Conservation (phyloP, 2,329 filamentous ascomycete species). For the Pestalotiopsis sp. region DNA sequence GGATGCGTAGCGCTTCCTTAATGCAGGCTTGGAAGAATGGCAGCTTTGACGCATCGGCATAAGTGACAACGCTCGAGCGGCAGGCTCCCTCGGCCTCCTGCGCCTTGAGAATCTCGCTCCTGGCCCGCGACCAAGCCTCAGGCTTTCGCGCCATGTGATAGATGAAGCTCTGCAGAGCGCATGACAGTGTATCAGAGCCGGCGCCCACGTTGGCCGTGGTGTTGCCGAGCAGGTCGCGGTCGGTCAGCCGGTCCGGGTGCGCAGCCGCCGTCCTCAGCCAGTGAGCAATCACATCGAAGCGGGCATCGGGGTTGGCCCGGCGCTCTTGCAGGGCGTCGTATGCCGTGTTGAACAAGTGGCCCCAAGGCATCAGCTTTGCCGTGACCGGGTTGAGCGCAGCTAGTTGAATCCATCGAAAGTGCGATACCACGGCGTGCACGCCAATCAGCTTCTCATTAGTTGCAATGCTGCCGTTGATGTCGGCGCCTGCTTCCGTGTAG, state of each 20-base stretch:
- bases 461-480: constrained; percentile 27
- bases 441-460: background rate
- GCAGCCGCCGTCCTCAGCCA: background rate
- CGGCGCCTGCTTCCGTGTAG: constrained; percentile 27
- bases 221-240: constrained; percentile 22
- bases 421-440: background rate
- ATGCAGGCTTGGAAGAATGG: constrained; percentile 13
- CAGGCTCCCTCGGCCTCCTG: background rate
- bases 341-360: constrained; percentile 14
- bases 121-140: background rate
- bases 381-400: constrained; percentile 19
- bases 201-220: constrained; percentile 19
- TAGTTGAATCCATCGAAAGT: background rate
- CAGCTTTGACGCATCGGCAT: background rate
- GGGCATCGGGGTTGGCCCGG: background rate
- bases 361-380: constrained; percentile 9
- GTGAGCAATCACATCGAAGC: background rate
- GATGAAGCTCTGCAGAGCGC: background rate
- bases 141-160: constrained; percentile 8
- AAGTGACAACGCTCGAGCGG: background rate
- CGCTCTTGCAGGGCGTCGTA: background rate
- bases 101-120: background rate
- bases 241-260: constrained; percentile 18
- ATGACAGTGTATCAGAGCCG: background rate
- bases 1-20: constrained; percentile 14